Conservation (phyloP, 2,329 filamentous ascomycete genomes). For the Botrytis elliptica region DNA sequence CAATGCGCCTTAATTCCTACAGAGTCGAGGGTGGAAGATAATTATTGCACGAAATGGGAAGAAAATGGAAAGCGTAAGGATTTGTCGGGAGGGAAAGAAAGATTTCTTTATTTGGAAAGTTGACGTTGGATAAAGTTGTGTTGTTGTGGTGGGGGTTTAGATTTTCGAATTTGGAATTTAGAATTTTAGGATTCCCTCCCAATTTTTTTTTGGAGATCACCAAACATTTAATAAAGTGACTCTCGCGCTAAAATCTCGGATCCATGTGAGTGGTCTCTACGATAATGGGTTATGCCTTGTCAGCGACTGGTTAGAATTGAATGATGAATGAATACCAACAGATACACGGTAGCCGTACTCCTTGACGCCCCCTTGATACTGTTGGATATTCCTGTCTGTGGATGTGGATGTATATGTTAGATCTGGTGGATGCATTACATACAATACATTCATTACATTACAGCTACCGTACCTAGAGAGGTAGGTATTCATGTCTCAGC, state of each 20-base stretch:
- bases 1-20: conserved; percentile 15
- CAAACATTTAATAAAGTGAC: background rate
- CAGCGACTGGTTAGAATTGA: background rate
- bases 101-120: conserved; percentile 3
- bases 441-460: background rate
- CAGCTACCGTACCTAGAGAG: background rate
- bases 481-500: background rate
- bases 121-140: conserved; percentile 6
- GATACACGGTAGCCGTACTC: background rate
- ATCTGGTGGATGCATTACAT: background rate
- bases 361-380: background rate
- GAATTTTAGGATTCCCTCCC: background rate
- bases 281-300: background rate
- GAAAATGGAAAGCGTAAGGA: background rate
- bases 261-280: background rate
- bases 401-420: background rate
- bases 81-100: background rate
- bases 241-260: background rate
- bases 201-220: conserved; percentile 7
- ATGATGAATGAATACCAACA: background rate
- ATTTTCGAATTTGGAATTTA: background rate
- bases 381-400: background rate
- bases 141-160: conserved; percentile 5
- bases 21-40: background rate
- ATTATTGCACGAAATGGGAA: background rate